A percentile compares a stretch with the other conserved stretches of the same genome.
phyloP scores from a whole-genome alignment of 2,329 filamentous ascomycete species.

The Epichloe brachyelytri region DNA sequence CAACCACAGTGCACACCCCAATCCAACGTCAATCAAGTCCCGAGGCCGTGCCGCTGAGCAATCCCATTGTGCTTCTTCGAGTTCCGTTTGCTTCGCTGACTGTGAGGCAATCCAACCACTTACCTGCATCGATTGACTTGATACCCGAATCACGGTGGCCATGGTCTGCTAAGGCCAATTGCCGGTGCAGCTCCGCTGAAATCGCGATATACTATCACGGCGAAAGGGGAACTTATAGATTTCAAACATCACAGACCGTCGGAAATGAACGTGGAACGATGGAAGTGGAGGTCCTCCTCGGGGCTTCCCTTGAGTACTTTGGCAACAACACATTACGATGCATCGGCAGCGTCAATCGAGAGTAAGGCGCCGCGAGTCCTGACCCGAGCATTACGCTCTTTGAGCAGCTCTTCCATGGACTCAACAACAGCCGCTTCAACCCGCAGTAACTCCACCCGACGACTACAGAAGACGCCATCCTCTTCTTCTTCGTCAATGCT shows the following conservation, averaged over 20 bases:
- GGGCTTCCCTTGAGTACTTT: constrained; percentile 14
- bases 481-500: constrained; percentile 28
- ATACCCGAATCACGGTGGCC: background rate
- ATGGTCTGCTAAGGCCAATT: constrained; percentile 4
- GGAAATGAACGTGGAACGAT: constrained; percentile 20
- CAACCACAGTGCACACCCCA: background rate
- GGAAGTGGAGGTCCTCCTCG: constrained; percentile 22
- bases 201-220: background rate
- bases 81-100: background rate
- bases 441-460: constrained; percentile 19
- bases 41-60: background rate
- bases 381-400: constrained; percentile 24
- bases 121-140: background rate
- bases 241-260: background rate
- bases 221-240: background rate
- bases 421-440: constrained; percentile 21
- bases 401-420: constrained; percentile 28
- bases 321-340: constrained; percentile 10
- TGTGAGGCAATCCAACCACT: background rate
- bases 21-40: background rate
- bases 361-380: constrained; percentile 23
- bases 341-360: constrained; percentile 11
- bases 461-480: constrained; percentile 25
- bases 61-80: background rate
- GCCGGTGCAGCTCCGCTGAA: background rate